Conservation (phyloP, 179 eudicot genomes). For the Spinacia oleracea region DNA sequence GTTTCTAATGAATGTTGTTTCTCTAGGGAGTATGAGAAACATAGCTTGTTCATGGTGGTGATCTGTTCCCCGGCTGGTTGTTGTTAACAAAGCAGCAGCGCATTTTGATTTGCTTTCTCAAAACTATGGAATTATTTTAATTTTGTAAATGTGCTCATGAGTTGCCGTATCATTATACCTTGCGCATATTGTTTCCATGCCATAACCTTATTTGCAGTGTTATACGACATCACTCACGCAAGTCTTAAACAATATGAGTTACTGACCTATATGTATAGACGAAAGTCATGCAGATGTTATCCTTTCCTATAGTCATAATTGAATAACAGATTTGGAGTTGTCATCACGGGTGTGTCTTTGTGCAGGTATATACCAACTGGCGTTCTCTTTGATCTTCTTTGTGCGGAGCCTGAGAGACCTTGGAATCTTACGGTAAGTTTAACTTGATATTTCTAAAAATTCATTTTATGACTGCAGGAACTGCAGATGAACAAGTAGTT, state of each 20-base stretch:
- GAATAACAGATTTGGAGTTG: not conserved
- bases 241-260: not conserved
- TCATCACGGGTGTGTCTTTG: constrained; percentile 18
- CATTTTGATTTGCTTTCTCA: constrained; percentile 7
- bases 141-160: not conserved
- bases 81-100: no score
- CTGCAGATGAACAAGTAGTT: not conserved
- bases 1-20: not conserved
- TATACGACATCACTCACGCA: not conserved
- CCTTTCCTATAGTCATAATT: not conserved
- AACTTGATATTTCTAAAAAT: not conserved
- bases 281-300: not conserved
- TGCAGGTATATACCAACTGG: constrained; percentile 95
- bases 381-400: constrained; percentile 87
- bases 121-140: not conserved
- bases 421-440: constrained; percentile 79
- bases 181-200: not conserved
- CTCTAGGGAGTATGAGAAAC: not conserved
- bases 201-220: not conserved
- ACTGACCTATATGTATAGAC: constrained; percentile 4
- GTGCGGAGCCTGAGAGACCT: constrained; percentile 92
- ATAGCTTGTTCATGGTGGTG: not conserved
- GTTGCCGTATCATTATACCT: not conserved
- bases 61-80: no score
- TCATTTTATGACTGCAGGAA: not conserved